Evolutionary conservation across 192 early-diverging fungal genomes (phyloP).

Genomic region (Chytriomyces hyalinus): DNA sequence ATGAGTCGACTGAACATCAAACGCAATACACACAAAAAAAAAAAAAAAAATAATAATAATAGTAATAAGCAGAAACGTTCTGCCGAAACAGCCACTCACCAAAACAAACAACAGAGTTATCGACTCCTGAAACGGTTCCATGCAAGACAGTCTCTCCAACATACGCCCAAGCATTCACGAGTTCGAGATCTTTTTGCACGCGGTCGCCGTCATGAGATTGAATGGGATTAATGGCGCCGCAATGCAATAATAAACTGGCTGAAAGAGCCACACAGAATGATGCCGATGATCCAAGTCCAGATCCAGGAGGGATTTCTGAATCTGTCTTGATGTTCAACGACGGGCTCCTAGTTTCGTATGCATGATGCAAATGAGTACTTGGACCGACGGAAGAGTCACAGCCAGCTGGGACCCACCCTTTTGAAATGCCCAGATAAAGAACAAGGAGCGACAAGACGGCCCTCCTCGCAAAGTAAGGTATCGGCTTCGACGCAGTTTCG

Average conservation of each 20-base stretch:
- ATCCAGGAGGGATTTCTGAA: slow-evolving; percentile 85
- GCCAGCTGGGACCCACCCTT: too few species aligned
- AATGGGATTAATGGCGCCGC: slow-evolving; percentile 15
- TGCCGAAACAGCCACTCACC: slow-evolving; percentile 52
- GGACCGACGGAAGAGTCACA: background rate
- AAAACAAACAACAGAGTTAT: slow-evolving; percentile 88
- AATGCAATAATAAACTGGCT: slow-evolving; percentile 70
- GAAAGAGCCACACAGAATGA: slow-evolving; percentile 83
- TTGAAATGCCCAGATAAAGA: slow-evolving; percentile 28
- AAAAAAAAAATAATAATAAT: slow-evolving; percentile 8
- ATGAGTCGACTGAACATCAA: too few species aligned
- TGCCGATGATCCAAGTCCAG: slow-evolving; percentile 96
- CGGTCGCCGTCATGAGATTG: slow-evolving; percentile 7
- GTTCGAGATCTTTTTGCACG: slow-evolving; percentile 40
- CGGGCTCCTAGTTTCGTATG: background rate
- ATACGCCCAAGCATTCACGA: slow-evolving; percentile 91
- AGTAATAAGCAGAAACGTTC: background rate
- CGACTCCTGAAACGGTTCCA: slow-evolving; percentile 93
- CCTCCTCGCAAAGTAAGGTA: slow-evolving; percentile 56
- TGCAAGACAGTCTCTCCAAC: slow-evolving; percentile 93
- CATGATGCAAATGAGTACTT: background rate
- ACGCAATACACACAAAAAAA: background rate
- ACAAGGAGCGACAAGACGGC: slow-evolving; percentile 26
- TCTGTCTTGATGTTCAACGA: slow-evolving; percentile 59
- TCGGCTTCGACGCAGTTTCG: slow-evolving; percentile 35